Percentiles rank a stretch among this genome's conserved stretches.
These are phyloP conservation scores for Solanum pinnatisectum DNA, from an alignment of 257 asterid genomes.

Conservation along the genomic window DNA sequence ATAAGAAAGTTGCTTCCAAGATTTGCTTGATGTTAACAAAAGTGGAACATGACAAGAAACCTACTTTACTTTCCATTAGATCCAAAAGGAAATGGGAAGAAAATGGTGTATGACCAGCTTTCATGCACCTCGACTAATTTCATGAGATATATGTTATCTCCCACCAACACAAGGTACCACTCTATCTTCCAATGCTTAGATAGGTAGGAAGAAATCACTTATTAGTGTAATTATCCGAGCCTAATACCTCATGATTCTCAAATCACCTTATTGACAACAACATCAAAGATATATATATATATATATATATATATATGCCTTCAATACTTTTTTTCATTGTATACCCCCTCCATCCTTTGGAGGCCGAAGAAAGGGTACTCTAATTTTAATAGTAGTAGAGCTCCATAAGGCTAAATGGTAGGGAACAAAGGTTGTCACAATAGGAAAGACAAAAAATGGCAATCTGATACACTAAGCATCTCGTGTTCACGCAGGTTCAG, in stretches of 20 bases:
- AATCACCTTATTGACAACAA: neutral
- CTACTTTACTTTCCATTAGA: neutral
- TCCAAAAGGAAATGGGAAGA: neutral
- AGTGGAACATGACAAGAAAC: neutral
- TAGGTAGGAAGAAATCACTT: neutral
- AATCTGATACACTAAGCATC: neutral
- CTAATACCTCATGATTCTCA: neutral
- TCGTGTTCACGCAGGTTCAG: too few relatives aligned
- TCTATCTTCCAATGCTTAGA: neutral
- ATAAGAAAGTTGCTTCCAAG: neutral
- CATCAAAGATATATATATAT: neutral
- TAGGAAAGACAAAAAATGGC: neutral
- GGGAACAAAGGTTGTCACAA: neutral
- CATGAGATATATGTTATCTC: neutral
- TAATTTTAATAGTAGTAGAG: neutral
- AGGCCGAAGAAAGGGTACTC: neutral
- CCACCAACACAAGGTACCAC: neutral
- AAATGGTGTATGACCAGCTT: neutral
- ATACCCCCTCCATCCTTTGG: too few relatives aligned
- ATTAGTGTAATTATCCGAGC: neutral
- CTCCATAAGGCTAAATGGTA: neutral
- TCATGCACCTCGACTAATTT: neutral
- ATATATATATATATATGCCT: neutral
- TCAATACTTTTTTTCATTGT: neutral
- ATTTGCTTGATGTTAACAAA: neutral